Evolutionary conservation across 352 stramenopile genomes (phyloP).

Genomic region (Phytophthora nicotianae): DNA sequence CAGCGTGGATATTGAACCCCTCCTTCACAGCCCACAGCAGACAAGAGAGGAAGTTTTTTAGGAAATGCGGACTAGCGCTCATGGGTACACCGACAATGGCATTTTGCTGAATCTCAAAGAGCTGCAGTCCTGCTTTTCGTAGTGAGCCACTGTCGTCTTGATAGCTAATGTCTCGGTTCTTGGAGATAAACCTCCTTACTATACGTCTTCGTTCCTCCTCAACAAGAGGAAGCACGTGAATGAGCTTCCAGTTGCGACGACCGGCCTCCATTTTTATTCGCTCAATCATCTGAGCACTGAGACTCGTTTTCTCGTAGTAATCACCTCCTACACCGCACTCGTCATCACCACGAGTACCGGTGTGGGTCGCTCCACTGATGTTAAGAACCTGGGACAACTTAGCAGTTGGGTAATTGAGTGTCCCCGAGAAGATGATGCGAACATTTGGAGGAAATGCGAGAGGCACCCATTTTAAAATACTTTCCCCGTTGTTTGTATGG

Average conservation of each 20-base stretch:
- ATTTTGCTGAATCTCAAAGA: slow-evolving; percentile 83
- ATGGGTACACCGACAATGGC: slow-evolving; percentile 64
- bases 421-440: slow-evolving; percentile 83
- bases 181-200: slow-evolving; percentile 67
- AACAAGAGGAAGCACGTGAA: slow-evolving; percentile 58
- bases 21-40: slow-evolving; percentile 73
- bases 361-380: slow-evolving; percentile 1
- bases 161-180: slow-evolving; percentile 25
- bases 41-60: slow-evolving; percentile 66
- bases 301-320: slow-evolving; percentile 60
- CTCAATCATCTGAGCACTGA: slow-evolving; percentile 82
- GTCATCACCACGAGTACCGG: slow-evolving; percentile 13
- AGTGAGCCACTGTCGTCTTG: slow-evolving; percentile 6
- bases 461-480: slow-evolving; percentile 92
- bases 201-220: slow-evolving; percentile 69
- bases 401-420: slow-evolving; percentile 51
- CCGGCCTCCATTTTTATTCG: slow-evolving; percentile 84
- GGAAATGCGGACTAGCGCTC: slow-evolving; percentile 59
- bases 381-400: slow-evolving; percentile 42
- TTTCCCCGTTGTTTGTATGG: slow-evolving; percentile 86
- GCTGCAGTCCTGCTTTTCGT: slow-evolving; percentile 41
- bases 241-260: slow-evolving; percentile 74
- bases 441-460: slow-evolving; percentile 89
- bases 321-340: slow-evolving; percentile 39
- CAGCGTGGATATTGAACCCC: slow-evolving; percentile 72